Percentiles rank a stretch among this genome's conserved stretches.
These are phyloP conservation scores for Termitomyces sp. DNA, from an alignment of 768 basidiomycete genomes.

Conservation along the genomic window DNA sequence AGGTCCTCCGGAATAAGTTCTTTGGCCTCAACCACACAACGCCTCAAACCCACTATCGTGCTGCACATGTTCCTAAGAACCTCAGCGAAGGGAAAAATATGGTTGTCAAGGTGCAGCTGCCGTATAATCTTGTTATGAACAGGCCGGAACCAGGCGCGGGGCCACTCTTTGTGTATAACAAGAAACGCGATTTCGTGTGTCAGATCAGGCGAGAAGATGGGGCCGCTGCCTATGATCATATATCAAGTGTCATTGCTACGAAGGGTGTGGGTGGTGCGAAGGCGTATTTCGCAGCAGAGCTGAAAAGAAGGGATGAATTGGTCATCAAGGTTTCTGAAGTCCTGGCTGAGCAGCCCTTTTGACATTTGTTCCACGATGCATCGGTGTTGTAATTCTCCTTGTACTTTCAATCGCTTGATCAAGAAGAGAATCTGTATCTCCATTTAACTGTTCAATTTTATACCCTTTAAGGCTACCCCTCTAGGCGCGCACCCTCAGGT, in stretches of 20 bases:
- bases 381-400: too few relatives aligned
- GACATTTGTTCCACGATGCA: not conserved
- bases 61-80: conserved; percentile 22
- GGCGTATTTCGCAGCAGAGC: conserved; percentile 54
- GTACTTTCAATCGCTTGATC: not conserved
- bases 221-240: conserved; percentile 35
- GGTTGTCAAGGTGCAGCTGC: conserved; percentile 55
- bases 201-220: conserved; percentile 29
- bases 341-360: conserved; percentile 57
- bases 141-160: conserved; percentile 11
- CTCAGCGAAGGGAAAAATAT: conserved; percentile 32
- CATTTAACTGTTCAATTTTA: not conserved
- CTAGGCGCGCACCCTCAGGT: too few relatives aligned
- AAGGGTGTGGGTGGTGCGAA: conserved; percentile 32
- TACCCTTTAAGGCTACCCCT: too few relatives aligned
- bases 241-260: conserved; percentile 35
- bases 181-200: conserved; percentile 53
- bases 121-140: conserved; percentile 20
- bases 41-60: conserved; percentile 19
- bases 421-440: not conserved
- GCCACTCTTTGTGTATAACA: conserved; percentile 42
- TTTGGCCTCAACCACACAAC: conserved; percentile 25
- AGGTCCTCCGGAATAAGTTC: conserved; percentile 26
- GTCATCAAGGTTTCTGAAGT: conserved; percentile 50
- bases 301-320: conserved; percentile 43